These are phyloP conservation scores for Metschnikowia proteae DNA, from an alignment of 805 yeast genomes.

Conservation along the genomic window DNA sequence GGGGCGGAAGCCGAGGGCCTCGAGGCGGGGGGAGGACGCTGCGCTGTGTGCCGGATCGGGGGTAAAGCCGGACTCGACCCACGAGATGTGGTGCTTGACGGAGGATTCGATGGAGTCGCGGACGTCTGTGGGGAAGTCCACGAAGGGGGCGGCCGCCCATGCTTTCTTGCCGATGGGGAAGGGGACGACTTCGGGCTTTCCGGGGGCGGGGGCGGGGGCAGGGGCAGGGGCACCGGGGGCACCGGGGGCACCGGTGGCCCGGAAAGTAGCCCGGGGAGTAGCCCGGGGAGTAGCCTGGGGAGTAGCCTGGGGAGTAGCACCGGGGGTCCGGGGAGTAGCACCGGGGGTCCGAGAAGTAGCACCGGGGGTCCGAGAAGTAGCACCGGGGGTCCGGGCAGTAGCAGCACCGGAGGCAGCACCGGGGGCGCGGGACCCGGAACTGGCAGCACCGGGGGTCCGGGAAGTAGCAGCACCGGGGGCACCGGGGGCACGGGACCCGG, in stretches of 20 bases:
- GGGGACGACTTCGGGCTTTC: neutral
- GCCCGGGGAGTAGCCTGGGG: no score
- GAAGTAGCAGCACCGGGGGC: no score
- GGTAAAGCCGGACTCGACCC: slow-evolving; percentile 36
- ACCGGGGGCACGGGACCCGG: no score
- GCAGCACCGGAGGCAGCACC: no score
- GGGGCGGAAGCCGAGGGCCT: slow-evolving; percentile 55
- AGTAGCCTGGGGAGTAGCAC: no score
- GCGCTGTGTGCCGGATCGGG: slow-evolving; percentile 7
- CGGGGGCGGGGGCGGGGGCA: neutral
- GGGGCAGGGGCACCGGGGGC: neutral
- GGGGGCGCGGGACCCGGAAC: neutral
- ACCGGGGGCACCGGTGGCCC: no score
- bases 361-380: no score
- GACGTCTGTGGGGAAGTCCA: slow-evolving; percentile 63
- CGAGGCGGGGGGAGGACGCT: slow-evolving; percentile 10
- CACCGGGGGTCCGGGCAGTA: no score
- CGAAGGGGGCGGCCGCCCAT: slow-evolving; percentile 67
- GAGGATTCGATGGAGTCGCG: slow-evolving; percentile 61
- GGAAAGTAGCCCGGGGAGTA: no score
- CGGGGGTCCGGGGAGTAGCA: no score
- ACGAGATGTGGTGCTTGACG: slow-evolving; percentile 52
- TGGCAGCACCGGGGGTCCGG: no score
- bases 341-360: no score
- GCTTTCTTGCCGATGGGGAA: slow-evolving; percentile 47